A percentile compares a stretch with the other conserved stretches of the same genome.
Conservation (phyloP, 352 stramenopile species). For the Pythium volutum region DNA sequence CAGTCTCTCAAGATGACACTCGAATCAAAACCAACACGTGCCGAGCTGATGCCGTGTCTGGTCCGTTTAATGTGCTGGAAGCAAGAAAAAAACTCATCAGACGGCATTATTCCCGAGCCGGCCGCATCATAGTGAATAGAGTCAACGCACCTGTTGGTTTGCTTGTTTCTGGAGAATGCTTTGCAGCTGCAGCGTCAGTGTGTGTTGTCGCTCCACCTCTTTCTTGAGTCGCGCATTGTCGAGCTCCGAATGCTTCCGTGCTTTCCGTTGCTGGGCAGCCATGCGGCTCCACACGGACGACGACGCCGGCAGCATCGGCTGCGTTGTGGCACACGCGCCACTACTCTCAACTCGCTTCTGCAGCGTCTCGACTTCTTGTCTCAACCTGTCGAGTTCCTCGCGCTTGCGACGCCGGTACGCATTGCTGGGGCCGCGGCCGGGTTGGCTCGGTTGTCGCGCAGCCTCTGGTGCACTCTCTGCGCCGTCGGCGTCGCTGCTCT, state of each 20-base stretch:
- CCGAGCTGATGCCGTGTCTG: too few species aligned
- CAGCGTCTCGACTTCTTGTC: background rate
- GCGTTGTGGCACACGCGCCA: background rate
- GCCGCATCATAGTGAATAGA: too few species aligned
- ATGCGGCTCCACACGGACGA: slow-evolving; percentile 3
- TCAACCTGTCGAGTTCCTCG: background rate
- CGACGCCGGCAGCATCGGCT: too few species aligned
- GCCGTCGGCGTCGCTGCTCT: background rate
- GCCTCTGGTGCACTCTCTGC: background rate
- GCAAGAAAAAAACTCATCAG: too few species aligned
- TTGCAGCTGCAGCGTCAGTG: background rate
- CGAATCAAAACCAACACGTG: background rate
- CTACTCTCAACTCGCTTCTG: background rate
- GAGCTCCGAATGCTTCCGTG: background rate
- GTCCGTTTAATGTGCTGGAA: too few species aligned
- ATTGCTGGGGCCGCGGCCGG: background rate
- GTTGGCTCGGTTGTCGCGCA: too few species aligned
- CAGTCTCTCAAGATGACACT: background rate
- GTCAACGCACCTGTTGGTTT: background rate
- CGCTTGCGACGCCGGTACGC: slow-evolving; percentile 1
- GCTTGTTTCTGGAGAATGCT: background rate
- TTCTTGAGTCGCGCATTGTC: background rate
- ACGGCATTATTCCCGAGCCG: too few species aligned
- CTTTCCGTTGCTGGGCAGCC: background rate
- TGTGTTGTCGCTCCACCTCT: background rate